Evolutionary conservation across 1,284 basidiomycete genomes (phyloP).

Genomic region (Ustanciosporium gigantosporum): DNA sequence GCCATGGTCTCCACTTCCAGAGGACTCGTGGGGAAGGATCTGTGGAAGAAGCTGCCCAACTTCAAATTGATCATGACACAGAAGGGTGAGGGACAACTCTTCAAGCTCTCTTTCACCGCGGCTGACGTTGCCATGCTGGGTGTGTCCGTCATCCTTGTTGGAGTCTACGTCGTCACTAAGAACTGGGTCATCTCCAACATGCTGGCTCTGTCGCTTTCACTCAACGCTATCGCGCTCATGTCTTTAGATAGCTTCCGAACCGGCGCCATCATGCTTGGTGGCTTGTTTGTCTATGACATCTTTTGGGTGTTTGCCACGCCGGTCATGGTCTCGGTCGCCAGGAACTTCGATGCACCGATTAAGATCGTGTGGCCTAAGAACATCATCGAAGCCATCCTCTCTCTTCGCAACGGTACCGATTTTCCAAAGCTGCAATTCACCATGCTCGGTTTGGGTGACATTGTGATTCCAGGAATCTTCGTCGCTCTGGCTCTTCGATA

Average conservation of each 20-base stretch:
- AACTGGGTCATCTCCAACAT: conserved; percentile 78
- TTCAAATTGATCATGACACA: conserved; percentile 32
- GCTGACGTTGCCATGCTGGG: conserved; percentile 70
- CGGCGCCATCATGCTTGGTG: conserved; percentile 75
- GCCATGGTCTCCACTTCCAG: conserved; percentile 24
- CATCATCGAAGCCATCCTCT: conserved; percentile 24
- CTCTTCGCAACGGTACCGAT: conserved; percentile 9
- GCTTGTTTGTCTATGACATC: conserved; percentile 59
- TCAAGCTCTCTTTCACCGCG: conserved; percentile 59
- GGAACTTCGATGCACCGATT: conserved; percentile 85
- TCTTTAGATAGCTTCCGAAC: conserved; percentile 89
- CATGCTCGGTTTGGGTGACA: conserved; percentile 89
- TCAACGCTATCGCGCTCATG: conserved; percentile 78
- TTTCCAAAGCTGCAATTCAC: conserved; percentile 69
- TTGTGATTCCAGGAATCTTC: conserved; percentile 88
- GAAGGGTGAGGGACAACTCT: conserved; percentile 24
- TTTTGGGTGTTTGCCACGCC: conserved; percentile 60
- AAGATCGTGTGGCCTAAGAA: conserved; percentile 65
- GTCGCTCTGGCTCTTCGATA: conserved; percentile 85
- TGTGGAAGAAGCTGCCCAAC: conserved; percentile 41
- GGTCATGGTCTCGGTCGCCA: conserved; percentile 71
- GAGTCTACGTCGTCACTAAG: conserved; percentile 68
- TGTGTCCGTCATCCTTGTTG: conserved; percentile 70
- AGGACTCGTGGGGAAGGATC: conserved; percentile 12
- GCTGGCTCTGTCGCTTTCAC: conserved; percentile 80